Evolutionary conservation across 768 basidiomycete genomes (phyloP).

Genomic region (Neoboletus magnificus): DNA sequence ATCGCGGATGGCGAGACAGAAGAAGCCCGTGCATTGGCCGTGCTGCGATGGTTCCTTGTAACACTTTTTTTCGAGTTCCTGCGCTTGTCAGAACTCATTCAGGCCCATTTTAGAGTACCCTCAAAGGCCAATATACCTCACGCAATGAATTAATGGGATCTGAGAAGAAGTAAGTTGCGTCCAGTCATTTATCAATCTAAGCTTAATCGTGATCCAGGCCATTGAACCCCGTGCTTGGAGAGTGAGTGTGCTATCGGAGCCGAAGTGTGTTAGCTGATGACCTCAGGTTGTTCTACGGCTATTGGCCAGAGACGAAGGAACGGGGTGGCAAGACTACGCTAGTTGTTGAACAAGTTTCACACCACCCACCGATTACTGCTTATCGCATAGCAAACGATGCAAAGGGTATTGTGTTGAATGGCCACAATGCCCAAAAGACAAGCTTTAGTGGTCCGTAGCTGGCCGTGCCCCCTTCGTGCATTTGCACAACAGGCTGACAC

Average conservation of each 20-base stretch:
- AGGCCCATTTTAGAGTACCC: constrained; percentile 58
- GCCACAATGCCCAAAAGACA: constrained; percentile 95
- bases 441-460: constrained; percentile 67
- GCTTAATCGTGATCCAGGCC: constrained; percentile 50
- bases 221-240: constrained; percentile 92
- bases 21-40: constrained; percentile 71
- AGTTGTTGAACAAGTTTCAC: constrained; percentile 93
- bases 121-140: constrained; percentile 94
- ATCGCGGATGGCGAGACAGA: constrained; percentile 75
- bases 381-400: constrained; percentile 81
- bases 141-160: constrained; percentile 94
- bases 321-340: constrained; percentile 79
- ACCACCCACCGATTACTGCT: constrained; percentile 87
- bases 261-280: not conserved
- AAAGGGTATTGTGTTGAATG: constrained; percentile 73
- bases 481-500: constrained; percentile 1
- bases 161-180: constrained; percentile 82
- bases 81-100: constrained; percentile 1
- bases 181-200: not conserved
- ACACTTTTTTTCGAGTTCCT: not conserved
- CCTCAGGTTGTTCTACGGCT: constrained; percentile 77
- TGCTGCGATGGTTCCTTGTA: constrained; percentile 96
- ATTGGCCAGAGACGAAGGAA: constrained; percentile 69
- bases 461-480: not conserved
- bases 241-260: constrained; percentile 48